Base-by-base conservation (phyloP, 768 basidiomycete genomes). In the Tremella fuciformis region DNA sequence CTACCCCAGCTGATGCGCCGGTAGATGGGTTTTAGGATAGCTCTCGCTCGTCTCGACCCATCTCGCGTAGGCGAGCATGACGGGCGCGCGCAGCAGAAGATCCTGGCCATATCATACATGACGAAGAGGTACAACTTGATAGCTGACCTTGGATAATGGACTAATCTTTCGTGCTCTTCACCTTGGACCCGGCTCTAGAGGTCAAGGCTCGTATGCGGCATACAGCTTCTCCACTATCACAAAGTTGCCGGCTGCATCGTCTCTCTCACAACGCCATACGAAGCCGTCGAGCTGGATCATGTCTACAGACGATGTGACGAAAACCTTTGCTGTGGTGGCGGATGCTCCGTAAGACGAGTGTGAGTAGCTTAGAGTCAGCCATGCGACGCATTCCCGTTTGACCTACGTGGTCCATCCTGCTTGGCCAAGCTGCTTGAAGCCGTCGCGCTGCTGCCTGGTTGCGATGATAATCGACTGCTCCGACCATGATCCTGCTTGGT, bases 1-100 rank as follows among this genome's bases (percentile, higher is more conserved):
- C 9, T 19, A 8, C 24, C 11, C 13, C 3, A 44, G 54, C 44
- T 61, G 39, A 57, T 34, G 26, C 8, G 26, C 6, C 26, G 2
- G 18, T 55, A 62, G 60, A 2, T 62, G 60, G 60, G 60, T 56
- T 34, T 19, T 62, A 21, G 3, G 55, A 19, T 62, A 48, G 57
- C 13, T 22, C 15, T 29, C 11, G 29, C 29, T 11, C 4, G 11
- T 34, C 6, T 34, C 29, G 29, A 11, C 29, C 29, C 4, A 34
- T 34, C 6, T 34, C 29, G 29, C 29, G 29, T 11, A 34, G 6
- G 29, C 29, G 29, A 34, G 29, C 29, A 34, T 34, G 29, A 11
- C 29, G 11, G 4, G 29, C 4, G 11, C 6, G 29, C 29, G 29
- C 4, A 11, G 29, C 11, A 4, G 11, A 4, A 34, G 29, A 34